A percentile compares a stretch with the other conserved stretches of the same genome.
phyloP scores from a whole-genome alignment of 441 rosid species.

The Omphalea diandra region DNA sequence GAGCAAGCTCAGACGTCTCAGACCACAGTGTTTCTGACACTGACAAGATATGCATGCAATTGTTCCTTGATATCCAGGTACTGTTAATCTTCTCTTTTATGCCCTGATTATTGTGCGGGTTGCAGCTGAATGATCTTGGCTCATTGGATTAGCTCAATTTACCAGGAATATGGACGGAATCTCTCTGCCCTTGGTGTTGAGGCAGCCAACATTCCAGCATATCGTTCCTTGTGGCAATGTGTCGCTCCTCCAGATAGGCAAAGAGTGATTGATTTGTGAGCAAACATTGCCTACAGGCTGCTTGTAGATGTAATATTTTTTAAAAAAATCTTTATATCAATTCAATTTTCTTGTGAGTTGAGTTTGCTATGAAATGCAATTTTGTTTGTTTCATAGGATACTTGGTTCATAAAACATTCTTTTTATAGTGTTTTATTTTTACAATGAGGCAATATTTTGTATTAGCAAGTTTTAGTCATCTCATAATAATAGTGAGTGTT shows the following conservation, averaged over 20 bases:
- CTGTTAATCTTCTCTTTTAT: background rate
- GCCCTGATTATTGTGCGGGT: background rate
- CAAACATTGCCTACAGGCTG: background rate
- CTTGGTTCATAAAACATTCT: background rate
- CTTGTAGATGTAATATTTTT: slow-evolving; percentile 19
- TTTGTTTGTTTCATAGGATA: background rate
- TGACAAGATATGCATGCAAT: slow-evolving; percentile 91
- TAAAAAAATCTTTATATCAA: no score
- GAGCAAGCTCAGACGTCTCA: slow-evolving; percentile 81
- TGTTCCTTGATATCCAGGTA: slow-evolving; percentile 97
- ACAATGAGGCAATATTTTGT: slow-evolving; percentile 22
- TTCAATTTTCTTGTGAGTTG: background rate
- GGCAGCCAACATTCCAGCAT: slow-evolving; percentile 65
- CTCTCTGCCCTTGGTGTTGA: slow-evolving; percentile 66
- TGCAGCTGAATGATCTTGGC: background rate
- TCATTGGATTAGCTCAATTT: slow-evolving; percentile 1
- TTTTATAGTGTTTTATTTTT: background rate
- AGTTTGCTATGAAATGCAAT: slow-evolving; percentile 11
- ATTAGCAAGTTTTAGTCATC: background rate
- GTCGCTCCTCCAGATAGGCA: slow-evolving; percentile 85
- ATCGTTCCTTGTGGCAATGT: slow-evolving; percentile 79
- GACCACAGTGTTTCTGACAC: slow-evolving; percentile 79
- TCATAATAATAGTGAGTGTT: background rate
- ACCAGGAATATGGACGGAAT: slow-evolving; percentile 86
- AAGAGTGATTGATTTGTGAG: slow-evolving; percentile 41